Conservation (phyloP, 495 filamentous ascomycete species). For the Immersiella caudata region DNA sequence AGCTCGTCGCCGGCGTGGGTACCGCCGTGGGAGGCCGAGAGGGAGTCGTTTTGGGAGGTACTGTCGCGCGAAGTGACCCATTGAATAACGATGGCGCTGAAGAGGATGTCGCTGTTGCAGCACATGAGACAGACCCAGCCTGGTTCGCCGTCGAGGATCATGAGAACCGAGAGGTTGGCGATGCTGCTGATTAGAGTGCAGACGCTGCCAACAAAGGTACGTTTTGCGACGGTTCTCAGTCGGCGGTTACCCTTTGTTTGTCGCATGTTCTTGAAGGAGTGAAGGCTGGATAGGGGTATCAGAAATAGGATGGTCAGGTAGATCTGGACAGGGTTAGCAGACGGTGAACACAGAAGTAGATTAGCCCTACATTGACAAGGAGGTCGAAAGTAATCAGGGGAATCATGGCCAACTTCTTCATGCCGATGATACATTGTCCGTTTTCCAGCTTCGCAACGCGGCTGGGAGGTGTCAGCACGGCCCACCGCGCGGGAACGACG, state of each 20-base stretch:
- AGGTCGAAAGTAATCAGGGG: slow-evolving; percentile 55
- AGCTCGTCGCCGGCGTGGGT: slow-evolving; percentile 26
- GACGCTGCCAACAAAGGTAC: slow-evolving; percentile 54
- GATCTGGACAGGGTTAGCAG: slow-evolving; percentile 34
- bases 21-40: slow-evolving; percentile 20
- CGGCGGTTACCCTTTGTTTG: slow-evolving; percentile 38
- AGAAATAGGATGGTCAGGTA: slow-evolving; percentile 58
- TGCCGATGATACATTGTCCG: slow-evolving; percentile 56
- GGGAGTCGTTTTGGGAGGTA: slow-evolving; percentile 26
- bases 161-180: slow-evolving; percentile 55
- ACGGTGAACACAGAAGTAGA: background rate
- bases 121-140: slow-evolving; percentile 61
- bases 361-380: slow-evolving; percentile 49
- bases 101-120: slow-evolving; percentile 59
- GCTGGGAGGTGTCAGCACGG: slow-evolving; percentile 29
- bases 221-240: slow-evolving; percentile 44
- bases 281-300: slow-evolving; percentile 49
- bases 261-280: slow-evolving; percentile 43
- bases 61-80: slow-evolving; percentile 57
- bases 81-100: slow-evolving; percentile 55
- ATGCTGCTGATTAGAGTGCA: slow-evolving; percentile 52
- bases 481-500: too few species aligned
- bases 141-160: slow-evolving; percentile 55
- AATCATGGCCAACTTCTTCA: slow-evolving; percentile 52
- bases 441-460: slow-evolving; percentile 51